Conservation (phyloP, 176 grass and related monocot genomes). For the Aegilops umbellulata region DNA sequence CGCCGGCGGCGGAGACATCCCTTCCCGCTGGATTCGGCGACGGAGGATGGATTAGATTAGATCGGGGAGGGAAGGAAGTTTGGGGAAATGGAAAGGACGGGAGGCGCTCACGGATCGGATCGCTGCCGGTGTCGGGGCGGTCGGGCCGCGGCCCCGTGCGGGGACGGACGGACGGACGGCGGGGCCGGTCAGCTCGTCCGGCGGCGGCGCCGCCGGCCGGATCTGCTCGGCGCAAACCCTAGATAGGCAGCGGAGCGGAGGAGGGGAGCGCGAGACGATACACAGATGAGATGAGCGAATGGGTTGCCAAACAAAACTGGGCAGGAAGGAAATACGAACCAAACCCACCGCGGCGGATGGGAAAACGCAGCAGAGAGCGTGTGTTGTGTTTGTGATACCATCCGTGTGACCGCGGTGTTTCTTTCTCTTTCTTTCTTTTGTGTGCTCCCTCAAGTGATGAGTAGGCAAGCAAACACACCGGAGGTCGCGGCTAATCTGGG, state of each 20-base stretch:
- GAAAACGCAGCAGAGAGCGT: too few species aligned
- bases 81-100: not conserved
- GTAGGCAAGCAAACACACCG: not conserved
- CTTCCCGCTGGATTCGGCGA: not conserved
- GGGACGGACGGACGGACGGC: not conserved
- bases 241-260: not conserved
- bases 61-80: not conserved
- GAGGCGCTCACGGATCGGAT: conserved; percentile 60
- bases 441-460: too few species aligned
- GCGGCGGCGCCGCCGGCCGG: not conserved
- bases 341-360: too few species aligned
- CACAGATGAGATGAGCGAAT: not conserved
- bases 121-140: conserved; percentile 34
- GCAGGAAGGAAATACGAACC: not conserved
- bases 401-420: not conserved
- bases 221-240: conserved; percentile 7
- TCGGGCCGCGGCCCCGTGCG: conserved; percentile 51
- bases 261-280: not conserved
- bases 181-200: not conserved
- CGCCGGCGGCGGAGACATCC: conserved; percentile 30
- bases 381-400: not conserved
- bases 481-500: not conserved
- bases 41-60: not conserved
- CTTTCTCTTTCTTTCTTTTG: not conserved
- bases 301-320: not conserved